Percentiles rank a stretch among this genome's conserved stretches.
Conservation (phyloP, 2,329 filamentous ascomycete species). For the Colletotrichum viniferum region DNA sequence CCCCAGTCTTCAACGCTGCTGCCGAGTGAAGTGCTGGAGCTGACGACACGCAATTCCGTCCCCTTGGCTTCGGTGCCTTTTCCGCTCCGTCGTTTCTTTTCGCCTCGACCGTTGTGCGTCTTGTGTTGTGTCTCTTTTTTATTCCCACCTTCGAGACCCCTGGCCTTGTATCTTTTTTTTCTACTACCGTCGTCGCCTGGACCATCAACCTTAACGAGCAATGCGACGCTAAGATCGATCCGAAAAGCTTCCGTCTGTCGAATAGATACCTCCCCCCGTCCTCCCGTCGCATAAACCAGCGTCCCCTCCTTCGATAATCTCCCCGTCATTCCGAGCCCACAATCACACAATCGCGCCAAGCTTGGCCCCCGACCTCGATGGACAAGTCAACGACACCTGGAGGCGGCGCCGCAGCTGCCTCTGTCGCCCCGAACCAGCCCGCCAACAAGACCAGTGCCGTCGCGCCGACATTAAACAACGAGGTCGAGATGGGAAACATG, state of each 20-base stretch:
- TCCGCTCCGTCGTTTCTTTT: background rate
- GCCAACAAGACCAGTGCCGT: slow-evolving; percentile 58
- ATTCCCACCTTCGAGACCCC: background rate
- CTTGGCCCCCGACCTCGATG: slow-evolving; percentile 35
- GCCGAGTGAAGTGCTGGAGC: background rate
- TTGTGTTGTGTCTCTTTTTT: background rate
- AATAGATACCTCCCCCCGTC: background rate
- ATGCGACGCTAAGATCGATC: slow-evolving; percentile 20
- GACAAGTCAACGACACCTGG: slow-evolving; percentile 41
- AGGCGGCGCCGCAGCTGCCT: slow-evolving; percentile 39
- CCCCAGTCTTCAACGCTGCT: slow-evolving; percentile 10
- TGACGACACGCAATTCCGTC: slow-evolving; percentile 21
- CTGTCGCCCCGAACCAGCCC: slow-evolving; percentile 57
- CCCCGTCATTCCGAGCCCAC: background rate
- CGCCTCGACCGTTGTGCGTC: background rate
- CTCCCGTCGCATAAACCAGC: background rate
- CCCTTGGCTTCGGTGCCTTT: slow-evolving; percentile 14
- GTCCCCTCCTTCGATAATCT: background rate
- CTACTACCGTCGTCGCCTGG: background rate
- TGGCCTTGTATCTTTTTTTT: background rate
- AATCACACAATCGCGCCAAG: background rate
- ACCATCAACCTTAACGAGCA: background rate
- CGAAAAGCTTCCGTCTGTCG: slow-evolving; percentile 3
- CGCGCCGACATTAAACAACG: slow-evolving; percentile 61
- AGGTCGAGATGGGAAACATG: slow-evolving; percentile 59